Base-by-base conservation (phyloP, 805 yeast species). In the Metschnikowia arizonensis region DNA sequence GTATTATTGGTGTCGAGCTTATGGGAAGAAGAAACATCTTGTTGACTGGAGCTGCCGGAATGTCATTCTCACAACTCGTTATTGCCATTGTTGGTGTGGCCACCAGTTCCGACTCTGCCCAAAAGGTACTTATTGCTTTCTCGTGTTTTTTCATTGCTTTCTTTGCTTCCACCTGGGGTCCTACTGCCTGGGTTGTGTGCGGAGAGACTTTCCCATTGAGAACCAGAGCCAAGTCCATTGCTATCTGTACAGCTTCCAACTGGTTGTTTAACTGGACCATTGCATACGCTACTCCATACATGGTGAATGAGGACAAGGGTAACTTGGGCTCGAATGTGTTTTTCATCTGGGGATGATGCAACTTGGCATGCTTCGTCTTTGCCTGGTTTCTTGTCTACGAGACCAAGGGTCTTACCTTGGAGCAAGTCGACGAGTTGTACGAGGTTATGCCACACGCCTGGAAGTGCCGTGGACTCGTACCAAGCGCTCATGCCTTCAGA, bases 1-100 rank as follows among this genome's bases (percentile, higher is more conserved):
- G 72, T 57, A 61, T 68, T 38, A 28, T 82, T 83, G 31, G 76
- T 66, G 83, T 58, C 23, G 88, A 83, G 58, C 62, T 64, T 31
- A 60, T 78, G 56, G 95, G 95, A 54, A 79, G 91, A 64, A 76
- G 88, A 63, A 66, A 75, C 41, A 63, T 81, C 36, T 68, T 84
- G 65, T 60, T 83, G 48, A 62, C 64, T 48, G 91, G 90, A 50
- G 80, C 87, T 28, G 64, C 73, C 28, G 78, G 81, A 49, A 83
- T 82, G 86, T 68, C 77, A 54, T 60, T 71, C 30, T 81, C 82
- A 55, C 82, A 73, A 61, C 66, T 72, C 53, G 60, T 75, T 46
- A 74, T 74, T 44, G 78, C 73, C 31, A 60, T 65, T 49, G 66
- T 66, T 32, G 73, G 73, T 46, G 65, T 72, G 42, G 71, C 75